phyloP scores from a whole-genome alignment of 2,329 filamentous ascomycete species.

The Aspergillaceae sp. region DNA sequence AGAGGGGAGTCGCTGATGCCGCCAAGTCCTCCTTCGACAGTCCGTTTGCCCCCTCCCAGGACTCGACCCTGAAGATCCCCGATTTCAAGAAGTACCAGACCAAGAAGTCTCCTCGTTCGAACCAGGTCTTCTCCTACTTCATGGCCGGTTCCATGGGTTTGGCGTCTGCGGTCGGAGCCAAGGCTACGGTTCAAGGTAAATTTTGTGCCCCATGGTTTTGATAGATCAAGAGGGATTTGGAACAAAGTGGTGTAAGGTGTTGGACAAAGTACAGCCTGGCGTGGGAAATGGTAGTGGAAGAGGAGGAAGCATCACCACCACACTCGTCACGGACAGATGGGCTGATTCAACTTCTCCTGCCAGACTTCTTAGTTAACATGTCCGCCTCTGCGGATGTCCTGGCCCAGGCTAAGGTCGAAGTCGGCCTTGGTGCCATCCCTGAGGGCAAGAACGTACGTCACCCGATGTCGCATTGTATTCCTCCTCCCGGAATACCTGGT shows the following conservation, averaged over 20 bases:
- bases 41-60: conserved; percentile 46
- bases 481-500: neutral
- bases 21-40: conserved; percentile 39
- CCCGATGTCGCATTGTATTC: neutral
- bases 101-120: conserved; percentile 57
- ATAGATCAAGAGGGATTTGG: neutral
- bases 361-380: conserved; percentile 99
- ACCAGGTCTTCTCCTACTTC: conserved; percentile 93
- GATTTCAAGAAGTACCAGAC: conserved; percentile 82
- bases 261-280: too few species aligned
- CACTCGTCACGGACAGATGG: conserved; percentile 1
- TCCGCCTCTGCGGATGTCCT: conserved; percentile 96
- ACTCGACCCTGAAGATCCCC: conserved; percentile 63
- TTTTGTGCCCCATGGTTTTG: conserved; percentile 9
- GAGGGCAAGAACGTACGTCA: conserved; percentile 95
- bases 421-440: conserved; percentile 83
- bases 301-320: too few species aligned
- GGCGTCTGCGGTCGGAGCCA: conserved; percentile 84
- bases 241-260: too few species aligned
- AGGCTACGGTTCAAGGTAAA: conserved; percentile 96
- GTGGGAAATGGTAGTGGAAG: too few species aligned
- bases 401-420: conserved; percentile 99
- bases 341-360: conserved; percentile 11
- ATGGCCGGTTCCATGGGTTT: conserved; percentile 96
- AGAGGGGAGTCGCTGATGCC: conserved; percentile 30